These are phyloP conservation scores for Petunia secreta DNA, from an alignment of 257 asterid genomes.

Conservation along the genomic window DNA sequence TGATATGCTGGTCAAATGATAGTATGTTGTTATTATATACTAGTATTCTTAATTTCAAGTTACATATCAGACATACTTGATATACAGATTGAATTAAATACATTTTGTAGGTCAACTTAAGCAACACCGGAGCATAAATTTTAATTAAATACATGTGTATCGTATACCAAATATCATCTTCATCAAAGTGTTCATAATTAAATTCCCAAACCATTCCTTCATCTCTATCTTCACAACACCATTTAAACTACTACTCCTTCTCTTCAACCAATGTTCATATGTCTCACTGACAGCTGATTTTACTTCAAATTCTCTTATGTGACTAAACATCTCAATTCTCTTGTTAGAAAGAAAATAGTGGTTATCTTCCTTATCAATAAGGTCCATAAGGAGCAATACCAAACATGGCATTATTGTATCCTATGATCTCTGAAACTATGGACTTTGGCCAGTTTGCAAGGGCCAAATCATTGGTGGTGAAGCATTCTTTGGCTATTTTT, in stretches of 20 bases:
- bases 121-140: too few species aligned
- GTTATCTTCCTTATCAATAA: constrained; percentile 33
- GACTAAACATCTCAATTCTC: constrained; percentile 31
- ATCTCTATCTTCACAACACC: constrained; percentile 30
- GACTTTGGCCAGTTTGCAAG: constrained; percentile 30
- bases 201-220: constrained; percentile 35
- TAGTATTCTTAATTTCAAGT: too few species aligned
- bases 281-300: constrained; percentile 31
- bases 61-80: too few species aligned
- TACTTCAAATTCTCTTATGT: constrained; percentile 28
- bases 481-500: constrained; percentile 33
- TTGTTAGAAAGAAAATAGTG: constrained; percentile 29
- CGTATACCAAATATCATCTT: constrained; percentile 40
- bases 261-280: constrained; percentile 18
- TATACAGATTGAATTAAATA: too few species aligned
- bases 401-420: constrained; percentile 37
- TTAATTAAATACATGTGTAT: constrained; percentile 5
- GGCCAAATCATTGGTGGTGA: constrained; percentile 33
- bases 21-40: too few species aligned
- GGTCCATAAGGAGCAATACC: constrained; percentile 36
- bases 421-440: constrained; percentile 19
- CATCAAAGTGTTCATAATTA: constrained; percentile 31
- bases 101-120: too few species aligned
- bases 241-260: background rate
- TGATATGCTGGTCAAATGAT: too few species aligned